Percentiles rank a stretch among this genome's conserved stretches.
Evolutionary conservation across 176 grass and related monocot species (phyloP).

Genomic region (Juncus inflexus): DNA sequence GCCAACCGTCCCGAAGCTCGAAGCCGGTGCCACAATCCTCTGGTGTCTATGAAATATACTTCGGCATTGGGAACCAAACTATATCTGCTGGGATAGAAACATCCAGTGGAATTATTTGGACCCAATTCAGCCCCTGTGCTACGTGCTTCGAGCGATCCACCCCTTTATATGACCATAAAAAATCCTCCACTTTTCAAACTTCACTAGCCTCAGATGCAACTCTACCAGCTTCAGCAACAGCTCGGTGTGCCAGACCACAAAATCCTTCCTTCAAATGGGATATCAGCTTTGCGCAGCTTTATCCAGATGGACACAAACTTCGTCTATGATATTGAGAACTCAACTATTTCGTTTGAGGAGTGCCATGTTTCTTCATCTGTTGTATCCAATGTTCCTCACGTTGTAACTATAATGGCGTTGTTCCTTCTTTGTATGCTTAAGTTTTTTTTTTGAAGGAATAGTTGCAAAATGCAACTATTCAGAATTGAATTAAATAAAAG

Average conservation of each 20-base stretch:
- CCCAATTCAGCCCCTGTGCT: constrained; percentile 9
- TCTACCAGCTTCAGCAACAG: not conserved
- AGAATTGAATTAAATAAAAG: too few species aligned
- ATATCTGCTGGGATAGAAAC: constrained; percentile 9
- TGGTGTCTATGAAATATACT: constrained; percentile 10
- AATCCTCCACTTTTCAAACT: not conserved
- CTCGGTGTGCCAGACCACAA: not conserved
- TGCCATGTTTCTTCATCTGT: too few species aligned
- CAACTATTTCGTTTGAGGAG: too few species aligned
- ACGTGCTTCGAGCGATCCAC: not conserved
- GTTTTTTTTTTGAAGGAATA: too few species aligned
- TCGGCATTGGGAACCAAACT: constrained; percentile 19
- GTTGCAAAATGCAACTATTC: too few species aligned
- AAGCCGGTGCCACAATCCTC: too few species aligned
- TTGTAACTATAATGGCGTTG: too few species aligned
- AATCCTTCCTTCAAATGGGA: not conserved
- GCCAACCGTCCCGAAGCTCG: too few species aligned
- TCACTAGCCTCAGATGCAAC: constrained; percentile 8
- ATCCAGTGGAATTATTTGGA: constrained; percentile 4
- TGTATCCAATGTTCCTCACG: too few species aligned
- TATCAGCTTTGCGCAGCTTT: constrained; percentile 21
- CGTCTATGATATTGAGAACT: constrained; percentile 14
- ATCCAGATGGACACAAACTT: constrained; percentile 26
- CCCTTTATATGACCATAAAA: not conserved
- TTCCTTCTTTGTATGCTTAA: too few species aligned